Evolutionary conservation across 169 alveolate genomes (phyloP).

Genomic region (Eimeria tenella): DNA sequence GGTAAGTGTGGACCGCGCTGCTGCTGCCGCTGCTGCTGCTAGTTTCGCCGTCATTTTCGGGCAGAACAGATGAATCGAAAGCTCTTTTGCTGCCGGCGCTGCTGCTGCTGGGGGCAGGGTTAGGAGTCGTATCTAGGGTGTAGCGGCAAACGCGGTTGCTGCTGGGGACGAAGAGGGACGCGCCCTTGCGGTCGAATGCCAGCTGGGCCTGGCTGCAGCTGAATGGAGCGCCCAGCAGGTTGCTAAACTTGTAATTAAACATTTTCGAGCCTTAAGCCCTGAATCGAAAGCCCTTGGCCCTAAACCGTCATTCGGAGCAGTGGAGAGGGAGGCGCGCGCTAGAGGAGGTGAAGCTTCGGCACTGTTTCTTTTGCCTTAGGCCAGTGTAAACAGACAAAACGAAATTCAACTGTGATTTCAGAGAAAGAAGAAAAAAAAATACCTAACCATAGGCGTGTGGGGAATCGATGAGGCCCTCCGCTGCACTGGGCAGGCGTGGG

Average conservation of each 20-base stretch:
- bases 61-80: background rate
- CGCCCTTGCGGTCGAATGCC: slow-evolving; percentile 54
- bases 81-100: background rate
- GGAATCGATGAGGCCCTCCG: background rate
- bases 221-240: slow-evolving; percentile 80
- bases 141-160: slow-evolving; percentile 73
- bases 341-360: background rate
- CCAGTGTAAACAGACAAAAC: background rate
- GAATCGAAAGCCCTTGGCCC: background rate
- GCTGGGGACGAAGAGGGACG: slow-evolving; percentile 63
- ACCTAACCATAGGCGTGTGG: background rate
- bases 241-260: slow-evolving; percentile 80
- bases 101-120: slow-evolving; percentile 18
- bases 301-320: background rate
- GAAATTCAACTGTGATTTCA: background rate
- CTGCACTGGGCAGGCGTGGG: background rate
- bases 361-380: background rate
- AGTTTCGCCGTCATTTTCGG: background rate
- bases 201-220: slow-evolving; percentile 77
- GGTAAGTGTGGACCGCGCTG: slow-evolving; percentile 30
- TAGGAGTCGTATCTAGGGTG: slow-evolving; percentile 20
- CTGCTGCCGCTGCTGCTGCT: slow-evolving; percentile 37
- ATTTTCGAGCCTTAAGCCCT: background rate
- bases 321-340: background rate
- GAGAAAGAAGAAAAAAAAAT: background rate